phyloP scores from a whole-genome alignment of 2,329 filamentous ascomycete genomes.

The Colletotrichum viniferum region DNA sequence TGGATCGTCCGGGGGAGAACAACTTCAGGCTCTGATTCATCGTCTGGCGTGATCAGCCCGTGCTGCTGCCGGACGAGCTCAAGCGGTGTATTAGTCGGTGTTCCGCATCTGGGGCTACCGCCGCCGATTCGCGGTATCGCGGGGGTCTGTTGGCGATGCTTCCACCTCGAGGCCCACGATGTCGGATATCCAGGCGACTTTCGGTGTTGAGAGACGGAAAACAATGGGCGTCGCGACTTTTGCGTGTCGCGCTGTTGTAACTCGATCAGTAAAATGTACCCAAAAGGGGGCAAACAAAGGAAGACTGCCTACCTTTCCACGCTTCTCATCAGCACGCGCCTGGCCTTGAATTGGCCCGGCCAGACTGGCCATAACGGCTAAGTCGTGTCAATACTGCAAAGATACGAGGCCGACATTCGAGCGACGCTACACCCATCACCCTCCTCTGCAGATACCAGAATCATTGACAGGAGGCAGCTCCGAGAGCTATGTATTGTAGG shows the following conservation, averaged over 20 bases:
- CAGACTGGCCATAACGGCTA: slow-evolving; percentile 7
- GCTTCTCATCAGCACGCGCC: not conserved
- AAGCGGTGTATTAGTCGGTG: not conserved
- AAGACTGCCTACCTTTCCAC: not conserved
- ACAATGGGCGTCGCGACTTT: not conserved
- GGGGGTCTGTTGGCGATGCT: not conserved
- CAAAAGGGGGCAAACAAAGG: not conserved
- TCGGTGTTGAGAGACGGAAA: not conserved
- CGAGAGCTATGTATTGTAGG: not conserved
- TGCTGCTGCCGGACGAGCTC: not conserved
- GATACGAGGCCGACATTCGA: not conserved
- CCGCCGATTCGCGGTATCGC: not conserved
- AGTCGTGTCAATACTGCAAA: not conserved
- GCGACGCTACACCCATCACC: not conserved
- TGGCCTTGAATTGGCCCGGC: not conserved
- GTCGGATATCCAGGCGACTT: not conserved
- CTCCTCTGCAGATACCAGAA: rapidly evolving
- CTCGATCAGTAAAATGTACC: not conserved
- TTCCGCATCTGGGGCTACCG: not conserved
- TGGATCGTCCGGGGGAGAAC: not conserved
- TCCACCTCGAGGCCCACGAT: slow-evolving; percentile 1
- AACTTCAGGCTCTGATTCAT: not conserved
- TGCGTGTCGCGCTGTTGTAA: not conserved
- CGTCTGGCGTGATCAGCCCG: not conserved
- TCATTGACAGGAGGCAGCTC: not conserved